Evolutionary conservation across 768 basidiomycete species (phyloP).

Genomic region (Dioszegia crocea): DNA sequence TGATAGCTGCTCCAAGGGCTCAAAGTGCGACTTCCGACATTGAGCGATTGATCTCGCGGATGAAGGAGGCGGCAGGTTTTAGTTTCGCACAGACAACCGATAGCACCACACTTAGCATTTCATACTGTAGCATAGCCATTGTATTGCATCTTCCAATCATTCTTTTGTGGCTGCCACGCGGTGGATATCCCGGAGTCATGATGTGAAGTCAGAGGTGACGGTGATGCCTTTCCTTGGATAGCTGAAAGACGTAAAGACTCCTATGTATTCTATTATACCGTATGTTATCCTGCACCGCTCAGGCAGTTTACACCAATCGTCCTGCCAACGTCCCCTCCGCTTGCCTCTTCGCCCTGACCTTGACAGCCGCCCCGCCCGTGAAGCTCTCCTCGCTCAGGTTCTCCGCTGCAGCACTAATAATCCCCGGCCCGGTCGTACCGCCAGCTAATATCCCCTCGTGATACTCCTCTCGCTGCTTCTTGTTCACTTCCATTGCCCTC

Average conservation of each 20-base stretch:
- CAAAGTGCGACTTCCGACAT: not conserved
- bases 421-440: not conserved
- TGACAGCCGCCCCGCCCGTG: constrained; percentile 12
- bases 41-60: no score
- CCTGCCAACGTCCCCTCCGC: constrained; percentile 8
- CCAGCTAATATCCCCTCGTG: constrained; percentile 2
- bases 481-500: not conserved
- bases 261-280: no score
- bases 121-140: no score
- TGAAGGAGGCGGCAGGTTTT: no score
- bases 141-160: no score
- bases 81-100: no score
- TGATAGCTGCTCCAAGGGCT: not conserved
- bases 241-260: no score
- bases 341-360: constrained; percentile 17
- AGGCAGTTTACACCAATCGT: constrained; percentile 8
- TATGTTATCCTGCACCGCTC: not conserved
- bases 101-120: no score
- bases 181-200: no score
- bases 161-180: no score
- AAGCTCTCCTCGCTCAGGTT: constrained; percentile 15
- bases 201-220: not conserved
- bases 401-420: constrained; percentile 7
- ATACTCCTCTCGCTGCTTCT: constrained; percentile 3
- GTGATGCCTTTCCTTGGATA: not conserved